Evolutionary conservation across 2,329 filamentous ascomycete species (phyloP).

Genomic region (Nemania diffusa): DNA sequence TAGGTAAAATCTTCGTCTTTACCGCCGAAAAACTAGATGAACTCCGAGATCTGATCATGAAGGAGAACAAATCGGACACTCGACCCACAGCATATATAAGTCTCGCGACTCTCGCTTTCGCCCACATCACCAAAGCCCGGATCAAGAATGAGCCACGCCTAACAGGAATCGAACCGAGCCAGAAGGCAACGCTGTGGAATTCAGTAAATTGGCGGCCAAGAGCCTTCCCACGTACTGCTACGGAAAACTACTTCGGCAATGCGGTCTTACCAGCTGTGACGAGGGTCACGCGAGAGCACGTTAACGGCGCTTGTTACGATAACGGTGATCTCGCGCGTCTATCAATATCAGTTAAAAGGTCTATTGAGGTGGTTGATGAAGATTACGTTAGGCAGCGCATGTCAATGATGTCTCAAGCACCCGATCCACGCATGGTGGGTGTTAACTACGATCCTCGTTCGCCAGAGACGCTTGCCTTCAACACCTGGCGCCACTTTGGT

Average conservation of each 20-base stretch:
- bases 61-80: slow-evolving; percentile 34
- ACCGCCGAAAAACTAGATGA: slow-evolving; percentile 47
- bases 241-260: slow-evolving; percentile 55
- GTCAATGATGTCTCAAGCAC: slow-evolving; percentile 50
- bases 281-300: slow-evolving; percentile 39
- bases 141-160: slow-evolving; percentile 42
- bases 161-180: slow-evolving; percentile 37
- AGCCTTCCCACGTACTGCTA: slow-evolving; percentile 47
- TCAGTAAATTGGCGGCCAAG: slow-evolving; percentile 56
- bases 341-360: slow-evolving; percentile 47
- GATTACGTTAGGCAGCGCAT: slow-evolving; percentile 53
- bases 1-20: slow-evolving; percentile 57
- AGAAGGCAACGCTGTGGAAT: slow-evolving; percentile 50
- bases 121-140: slow-evolving; percentile 53
- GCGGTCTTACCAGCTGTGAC: slow-evolving; percentile 55
- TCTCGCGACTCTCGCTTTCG: slow-evolving; percentile 55
- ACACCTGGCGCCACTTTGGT: slow-evolving; percentile 59
- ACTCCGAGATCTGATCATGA: slow-evolving; percentile 45
- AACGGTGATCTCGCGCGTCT: slow-evolving; percentile 46
- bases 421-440: slow-evolving; percentile 55
- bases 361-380: slow-evolving; percentile 55
- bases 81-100: slow-evolving; percentile 54
- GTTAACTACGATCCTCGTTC: slow-evolving; percentile 55
- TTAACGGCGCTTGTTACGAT: slow-evolving; percentile 43
- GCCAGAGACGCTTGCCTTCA: slow-evolving; percentile 55